Percentiles rank a stretch among this genome's conserved stretches.
Evolutionary conservation across 2,329 filamentous ascomycete genomes (phyloP).

Genomic region (Dothideomycetes sp.): DNA sequence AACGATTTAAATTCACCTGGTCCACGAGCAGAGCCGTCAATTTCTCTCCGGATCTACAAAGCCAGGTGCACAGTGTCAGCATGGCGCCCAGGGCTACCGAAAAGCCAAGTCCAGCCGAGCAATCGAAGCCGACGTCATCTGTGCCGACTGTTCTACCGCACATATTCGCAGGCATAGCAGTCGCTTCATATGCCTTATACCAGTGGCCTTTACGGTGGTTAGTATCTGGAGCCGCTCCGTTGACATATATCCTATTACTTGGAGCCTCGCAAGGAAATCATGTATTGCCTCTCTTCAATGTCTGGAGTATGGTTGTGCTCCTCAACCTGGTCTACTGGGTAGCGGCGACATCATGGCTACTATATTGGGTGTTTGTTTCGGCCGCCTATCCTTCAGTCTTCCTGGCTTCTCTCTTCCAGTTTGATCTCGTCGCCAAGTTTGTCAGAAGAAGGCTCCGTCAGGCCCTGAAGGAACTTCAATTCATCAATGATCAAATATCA

Average conservation of each 20-base stretch:
- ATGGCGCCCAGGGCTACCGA: no score
- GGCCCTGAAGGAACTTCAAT: slow-evolving; percentile 32
- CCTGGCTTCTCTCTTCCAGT: slow-evolving; percentile 37
- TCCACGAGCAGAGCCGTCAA: not conserved
- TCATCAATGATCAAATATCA: slow-evolving; percentile 41
- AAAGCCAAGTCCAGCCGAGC: not conserved
- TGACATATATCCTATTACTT: slow-evolving; percentile 25
- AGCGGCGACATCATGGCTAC: slow-evolving; percentile 41
- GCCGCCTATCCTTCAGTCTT: slow-evolving; percentile 32
- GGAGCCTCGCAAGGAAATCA: slow-evolving; percentile 24
- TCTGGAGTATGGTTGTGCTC: slow-evolving; percentile 37
- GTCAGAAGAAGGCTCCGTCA: slow-evolving; percentile 25
- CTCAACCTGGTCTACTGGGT: slow-evolving; percentile 37
- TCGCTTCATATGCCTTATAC: slow-evolving; percentile 13
- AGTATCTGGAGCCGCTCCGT: slow-evolving; percentile 29
- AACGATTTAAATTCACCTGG: not conserved
- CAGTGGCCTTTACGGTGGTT: slow-evolving; percentile 26
- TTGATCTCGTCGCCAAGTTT: slow-evolving; percentile 26
- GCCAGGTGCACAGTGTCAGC: not conserved
- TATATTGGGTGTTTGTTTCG: slow-evolving; percentile 32
- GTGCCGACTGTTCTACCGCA: slow-evolving; percentile 5
- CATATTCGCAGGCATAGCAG: slow-evolving; percentile 9
- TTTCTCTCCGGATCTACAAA: not conserved
- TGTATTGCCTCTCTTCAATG: slow-evolving; percentile 31
- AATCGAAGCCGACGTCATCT: slow-evolving; percentile 5